Base-by-base conservation (phyloP, 495 filamentous ascomycete species). In the Aspergillus biplanus region DNA sequence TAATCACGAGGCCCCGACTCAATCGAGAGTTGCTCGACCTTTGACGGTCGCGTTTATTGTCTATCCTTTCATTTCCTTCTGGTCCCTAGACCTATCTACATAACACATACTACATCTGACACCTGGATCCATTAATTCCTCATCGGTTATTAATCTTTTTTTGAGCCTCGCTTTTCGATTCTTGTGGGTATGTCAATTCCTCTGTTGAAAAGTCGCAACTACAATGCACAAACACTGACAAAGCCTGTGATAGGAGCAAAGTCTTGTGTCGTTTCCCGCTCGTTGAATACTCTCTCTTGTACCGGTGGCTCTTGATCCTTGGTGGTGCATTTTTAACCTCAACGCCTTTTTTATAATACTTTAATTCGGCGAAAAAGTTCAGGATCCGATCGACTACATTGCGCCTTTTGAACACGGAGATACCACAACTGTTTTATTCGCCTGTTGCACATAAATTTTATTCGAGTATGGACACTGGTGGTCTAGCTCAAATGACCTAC, bases 401-500 rank as follows among this genome's bases (percentile, higher is more conserved):
- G 18, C 58, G 47, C 57, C 54, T 57, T 52, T 57, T 56, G 52
- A 55, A 65, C 56, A 55, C 55, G 59, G 56, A 63, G 49, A 63
- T 58, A 63, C 64, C 56, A 62, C 67, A 47, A 65, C 63, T 67
- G 59, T 61, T 58, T 61, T 64, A 44, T 67, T 62, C 62, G 58
- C 66, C 63, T 63, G 37, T 72, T 76, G 74, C 77, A 78, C 75
- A 79, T 80, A 77, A 50, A 58, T 61, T 59, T 64, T 59, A 65
- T 67, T 81, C 88, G 90, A 92, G 90, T 85, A 95, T 97, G 87
- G 90, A 97, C 93, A 87, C 93, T 86, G 95, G 93, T 86, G 92
- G 93, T 93, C 92, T 97, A 84, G 90, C 94, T 93, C 95, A 97
- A 84, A 98, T 99, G 96, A 90, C 92, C 77, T 96, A 94, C 85